Conservation (phyloP, 179 eudicot genomes). For the Kewa caespitosa region DNA sequence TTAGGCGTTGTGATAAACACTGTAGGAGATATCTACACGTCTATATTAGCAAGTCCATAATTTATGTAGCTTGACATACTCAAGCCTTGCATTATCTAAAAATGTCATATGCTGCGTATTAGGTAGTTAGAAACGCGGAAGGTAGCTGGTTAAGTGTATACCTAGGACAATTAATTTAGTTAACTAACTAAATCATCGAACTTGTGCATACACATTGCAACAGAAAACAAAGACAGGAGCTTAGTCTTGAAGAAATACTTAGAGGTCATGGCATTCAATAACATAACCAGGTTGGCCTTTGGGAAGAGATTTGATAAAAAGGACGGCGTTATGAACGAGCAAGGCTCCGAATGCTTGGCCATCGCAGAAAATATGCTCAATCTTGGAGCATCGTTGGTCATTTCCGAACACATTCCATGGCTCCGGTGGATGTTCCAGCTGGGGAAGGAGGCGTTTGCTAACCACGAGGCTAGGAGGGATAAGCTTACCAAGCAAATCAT, state of each 20-base stretch:
- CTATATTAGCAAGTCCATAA: no score
- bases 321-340: slow-evolving; percentile 46
- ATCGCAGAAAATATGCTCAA: slow-evolving; percentile 48
- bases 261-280: slow-evolving; percentile 60
- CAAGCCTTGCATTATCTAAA: no score
- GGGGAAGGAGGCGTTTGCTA: slow-evolving; percentile 41
- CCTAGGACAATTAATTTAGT: no score
- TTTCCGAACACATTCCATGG: slow-evolving; percentile 56
- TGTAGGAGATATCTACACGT: no score
- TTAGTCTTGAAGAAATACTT: slow-evolving; percentile 48
- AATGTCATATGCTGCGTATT: no score
- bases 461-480: slow-evolving; percentile 41
- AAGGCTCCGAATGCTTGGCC: slow-evolving; percentile 56
- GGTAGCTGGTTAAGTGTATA: no score
- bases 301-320: slow-evolving; percentile 58
- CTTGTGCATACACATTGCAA: not conserved
- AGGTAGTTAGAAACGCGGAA: no score
- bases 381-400: slow-evolving; percentile 44
- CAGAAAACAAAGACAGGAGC: slow-evolving; percentile 45
- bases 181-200: no score
- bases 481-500: slow-evolving; percentile 42
- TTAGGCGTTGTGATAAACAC: no score
- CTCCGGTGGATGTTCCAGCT: slow-evolving; percentile 50
- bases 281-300: slow-evolving; percentile 66
- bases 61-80: no score